Evolutionary conservation across 2,329 filamentous ascomycete species (phyloP).

Genomic region (Phaeosphaeriaceae sp.): DNA sequence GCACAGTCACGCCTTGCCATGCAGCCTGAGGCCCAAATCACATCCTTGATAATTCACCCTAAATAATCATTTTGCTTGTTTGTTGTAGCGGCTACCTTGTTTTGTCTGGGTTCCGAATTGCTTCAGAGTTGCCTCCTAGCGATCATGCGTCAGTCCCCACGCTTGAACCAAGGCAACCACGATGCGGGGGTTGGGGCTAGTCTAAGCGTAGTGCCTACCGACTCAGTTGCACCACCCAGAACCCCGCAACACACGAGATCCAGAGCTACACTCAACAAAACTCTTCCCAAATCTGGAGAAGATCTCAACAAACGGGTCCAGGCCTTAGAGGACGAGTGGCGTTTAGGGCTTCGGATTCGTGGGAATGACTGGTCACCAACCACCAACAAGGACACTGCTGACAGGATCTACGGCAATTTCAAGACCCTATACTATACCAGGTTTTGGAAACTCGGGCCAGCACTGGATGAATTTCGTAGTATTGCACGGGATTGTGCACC

Average conservation of each 20-base stretch:
- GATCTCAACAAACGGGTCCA: conserved; percentile 25
- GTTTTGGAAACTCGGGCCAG: conserved; percentile 19
- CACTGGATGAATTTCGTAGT: conserved; percentile 21
- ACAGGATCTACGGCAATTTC: conserved; percentile 23
- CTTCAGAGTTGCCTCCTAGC: not conserved
- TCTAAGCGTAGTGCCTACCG: conserved; percentile 13
- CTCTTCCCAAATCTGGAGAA: conserved; percentile 9
- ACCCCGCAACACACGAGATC: conserved; percentile 22
- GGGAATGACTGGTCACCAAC: conserved; percentile 29
- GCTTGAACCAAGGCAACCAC: conserved; percentile 1
- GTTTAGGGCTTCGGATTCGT: conserved; percentile 23
- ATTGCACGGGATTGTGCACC: conserved; percentile 8
- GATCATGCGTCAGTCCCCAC: conserved; percentile 12
- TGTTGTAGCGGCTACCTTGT: not conserved
- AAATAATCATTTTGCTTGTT: not conserved
- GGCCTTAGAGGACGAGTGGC: conserved; percentile 28
- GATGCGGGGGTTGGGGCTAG: conserved; percentile 2
- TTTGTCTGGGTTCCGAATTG: not conserved
- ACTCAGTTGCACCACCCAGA: conserved; percentile 12
- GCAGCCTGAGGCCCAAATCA: conserved; percentile 29
- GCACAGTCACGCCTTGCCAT: conserved; percentile 10
- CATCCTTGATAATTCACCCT: too few species aligned
- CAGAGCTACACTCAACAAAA: conserved; percentile 17
- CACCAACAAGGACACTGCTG: conserved; percentile 9
- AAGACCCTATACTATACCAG: conserved; percentile 24